Conservation (phyloP, 2,329 filamentous ascomycete genomes). For the Colletotrichum euphorbiae region DNA sequence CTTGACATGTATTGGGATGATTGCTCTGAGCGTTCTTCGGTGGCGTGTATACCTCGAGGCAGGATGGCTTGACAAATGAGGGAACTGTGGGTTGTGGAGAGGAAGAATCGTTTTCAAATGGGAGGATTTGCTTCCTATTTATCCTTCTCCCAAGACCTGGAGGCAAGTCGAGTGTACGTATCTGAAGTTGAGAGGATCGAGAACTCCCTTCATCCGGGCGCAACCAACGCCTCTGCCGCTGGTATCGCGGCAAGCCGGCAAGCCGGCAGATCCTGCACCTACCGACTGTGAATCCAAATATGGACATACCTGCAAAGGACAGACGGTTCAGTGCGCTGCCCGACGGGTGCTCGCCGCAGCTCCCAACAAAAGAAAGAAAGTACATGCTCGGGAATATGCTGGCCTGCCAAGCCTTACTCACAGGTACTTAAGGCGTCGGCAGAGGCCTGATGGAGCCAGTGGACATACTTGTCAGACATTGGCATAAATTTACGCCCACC, state of each 20-base stretch:
- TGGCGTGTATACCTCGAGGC: conserved; percentile 4
- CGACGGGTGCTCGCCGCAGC: conserved; percentile 17
- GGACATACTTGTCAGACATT: background rate
- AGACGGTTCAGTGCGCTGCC: conserved; percentile 23
- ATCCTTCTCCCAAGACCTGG: conserved; percentile 7
- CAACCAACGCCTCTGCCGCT: background rate
- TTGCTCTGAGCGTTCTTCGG: background rate
- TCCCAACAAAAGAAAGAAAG: conserved; percentile 27
- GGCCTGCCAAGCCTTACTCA: background rate
- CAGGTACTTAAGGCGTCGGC: background rate
- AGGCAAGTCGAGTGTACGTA: conserved; percentile 13
- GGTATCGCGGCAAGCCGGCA: background rate
- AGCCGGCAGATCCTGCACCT: background rate
- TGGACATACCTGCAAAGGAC: conserved; percentile 23
- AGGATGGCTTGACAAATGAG: background rate
- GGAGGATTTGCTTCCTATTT: conserved; percentile 10
- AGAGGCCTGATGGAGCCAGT: background rate
- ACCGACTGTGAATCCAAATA: background rate
- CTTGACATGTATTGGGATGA: background rate
- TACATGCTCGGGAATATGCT: background rate
- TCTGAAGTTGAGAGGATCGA: background rate
- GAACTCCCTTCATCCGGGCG: conserved; percentile 15
- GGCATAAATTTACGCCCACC: conserved; percentile 8
- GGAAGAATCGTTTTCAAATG: background rate
- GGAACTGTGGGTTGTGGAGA: conserved; percentile 11